Evolutionary conservation across 2,329 filamentous ascomycete species (phyloP), one percentile per base, ranked within the genome.

Genomic region (Trichoderma hamatum): DNA sequence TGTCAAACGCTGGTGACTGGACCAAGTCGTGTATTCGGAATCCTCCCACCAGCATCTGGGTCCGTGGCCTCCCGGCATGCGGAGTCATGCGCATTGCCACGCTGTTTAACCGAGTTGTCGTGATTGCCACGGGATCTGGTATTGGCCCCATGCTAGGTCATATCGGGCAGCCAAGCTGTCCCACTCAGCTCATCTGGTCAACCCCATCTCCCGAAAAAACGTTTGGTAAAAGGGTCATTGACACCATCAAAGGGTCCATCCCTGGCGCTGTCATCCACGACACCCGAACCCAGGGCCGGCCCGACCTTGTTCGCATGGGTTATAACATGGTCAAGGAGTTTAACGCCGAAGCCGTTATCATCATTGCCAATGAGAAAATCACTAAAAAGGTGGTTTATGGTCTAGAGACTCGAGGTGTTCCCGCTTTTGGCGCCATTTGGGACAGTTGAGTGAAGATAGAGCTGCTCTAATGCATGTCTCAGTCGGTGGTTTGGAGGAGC

Each of bases 1-100:
- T 94, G 32, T 92, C 90, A 66, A 90, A 89, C 72, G 90, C 90
- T 3, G 91, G 91, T 26, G 90, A 94, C 79, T 94, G 91, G 91
- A 94, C 91, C 0, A 81, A 81, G 28, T 81, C 83, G 36, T 85
- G 87, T 68, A 92, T 94, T 78, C 80, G 84, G 59, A 82, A 84
- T 59, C 87, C 88, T 2, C 90, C 90, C 1, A 84, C 80, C 0
- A 79, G 85, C 62, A 79, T 93, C 56, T 94, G 89, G 88, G 87
- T 90, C 5, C 87, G 90, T 55, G 90, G 91, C 11, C 83, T 89
- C 0, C 89, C 90, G 1, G 85, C 88, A 3, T 88, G 85, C 70
- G 90, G 90, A 51, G 89, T 93, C 39, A 85, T 91, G 74, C 87
- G 89, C 72, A 84, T 91, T 68, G 88, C 90, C 43, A 85, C 86